Percentiles rank a stretch among this genome's conserved stretches.
phyloP scores from a whole-genome alignment of 2,329 filamentous ascomycete species.

The Plenodomus lindquistii region DNA sequence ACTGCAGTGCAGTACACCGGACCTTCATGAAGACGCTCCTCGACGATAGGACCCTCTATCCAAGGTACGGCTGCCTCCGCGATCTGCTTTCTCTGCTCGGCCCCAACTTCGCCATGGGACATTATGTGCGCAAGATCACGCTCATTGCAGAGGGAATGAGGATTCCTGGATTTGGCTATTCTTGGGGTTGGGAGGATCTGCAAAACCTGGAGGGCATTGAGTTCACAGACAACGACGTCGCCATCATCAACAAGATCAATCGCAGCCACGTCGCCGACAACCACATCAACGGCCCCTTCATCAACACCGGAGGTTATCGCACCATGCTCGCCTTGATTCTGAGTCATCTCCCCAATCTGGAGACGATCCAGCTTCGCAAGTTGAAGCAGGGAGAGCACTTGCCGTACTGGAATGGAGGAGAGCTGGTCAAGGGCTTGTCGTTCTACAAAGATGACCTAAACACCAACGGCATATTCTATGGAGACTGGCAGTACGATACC shows the following conservation, averaged over 20 bases:
- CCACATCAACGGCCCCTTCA: too few relatives aligned
- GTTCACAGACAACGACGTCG: slow-evolving; percentile 1
- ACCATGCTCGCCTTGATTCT: slow-evolving; percentile 8
- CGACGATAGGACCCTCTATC: slow-evolving; percentile 4
- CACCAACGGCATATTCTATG: slow-evolving; percentile 19
- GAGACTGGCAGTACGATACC: slow-evolving; percentile 24
- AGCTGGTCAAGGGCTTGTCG: slow-evolving; percentile 13
- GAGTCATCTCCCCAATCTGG: slow-evolving; percentile 8
- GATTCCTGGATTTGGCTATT: slow-evolving; percentile 11
- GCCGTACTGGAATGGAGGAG: slow-evolving; percentile 10
- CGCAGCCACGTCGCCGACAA: slow-evolving; percentile 6
- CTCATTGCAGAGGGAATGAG: not conserved
- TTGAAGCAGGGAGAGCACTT: slow-evolving; percentile 21
- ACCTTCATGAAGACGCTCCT: not conserved
- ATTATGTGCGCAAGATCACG: not conserved
- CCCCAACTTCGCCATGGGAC: not conserved
- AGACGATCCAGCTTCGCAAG: slow-evolving; percentile 13
- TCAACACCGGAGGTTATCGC: slow-evolving; percentile 15
- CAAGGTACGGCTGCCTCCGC: slow-evolving; percentile 1
- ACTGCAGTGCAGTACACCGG: not conserved
- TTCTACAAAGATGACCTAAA: slow-evolving; percentile 11
- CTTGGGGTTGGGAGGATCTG: slow-evolving; percentile 23
- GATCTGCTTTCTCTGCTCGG: slow-evolving; percentile 1
- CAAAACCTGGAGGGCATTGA: not conserved
- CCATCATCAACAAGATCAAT: slow-evolving; percentile 10